These are phyloP conservation scores for Asclepias syriaca DNA, from an alignment of 257 asterid genomes.

Conservation along the genomic window DNA sequence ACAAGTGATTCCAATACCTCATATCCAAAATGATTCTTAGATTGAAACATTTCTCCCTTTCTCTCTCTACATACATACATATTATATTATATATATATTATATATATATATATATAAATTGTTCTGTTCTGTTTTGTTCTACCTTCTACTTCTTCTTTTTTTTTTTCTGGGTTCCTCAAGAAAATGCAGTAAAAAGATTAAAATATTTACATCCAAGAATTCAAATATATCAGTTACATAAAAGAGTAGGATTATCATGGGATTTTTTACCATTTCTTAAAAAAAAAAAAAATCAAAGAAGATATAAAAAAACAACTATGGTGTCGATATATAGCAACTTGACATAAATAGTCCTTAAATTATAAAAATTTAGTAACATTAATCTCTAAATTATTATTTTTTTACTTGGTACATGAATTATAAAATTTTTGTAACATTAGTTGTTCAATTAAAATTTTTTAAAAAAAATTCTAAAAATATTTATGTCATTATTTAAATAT, in stretches of 20 bases:
- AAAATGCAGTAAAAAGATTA: background rate
- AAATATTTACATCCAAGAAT: background rate
- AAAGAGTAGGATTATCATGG: background rate
- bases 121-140: background rate
- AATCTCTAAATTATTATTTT: no score
- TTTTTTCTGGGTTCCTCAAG: background rate
- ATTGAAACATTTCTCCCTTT: conserved; percentile 11
- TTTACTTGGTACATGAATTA: no score
- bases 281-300: conserved; percentile 1
- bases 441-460: no score
- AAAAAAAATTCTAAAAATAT: no score
- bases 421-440: no score
- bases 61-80: no score
- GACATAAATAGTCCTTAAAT: no score
- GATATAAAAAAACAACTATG: background rate
- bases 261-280: background rate
- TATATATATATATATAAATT: background rate
- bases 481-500: no score
- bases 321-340: no score
- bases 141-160: no score
- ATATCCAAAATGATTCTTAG: conserved; percentile 34
- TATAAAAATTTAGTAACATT: no score
- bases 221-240: background rate
- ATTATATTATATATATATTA: no score
- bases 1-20: conserved; percentile 19